phyloP scores from a whole-genome alignment of 768 basidiomycete genomes.

The Neoboletus brunneissimus region DNA sequence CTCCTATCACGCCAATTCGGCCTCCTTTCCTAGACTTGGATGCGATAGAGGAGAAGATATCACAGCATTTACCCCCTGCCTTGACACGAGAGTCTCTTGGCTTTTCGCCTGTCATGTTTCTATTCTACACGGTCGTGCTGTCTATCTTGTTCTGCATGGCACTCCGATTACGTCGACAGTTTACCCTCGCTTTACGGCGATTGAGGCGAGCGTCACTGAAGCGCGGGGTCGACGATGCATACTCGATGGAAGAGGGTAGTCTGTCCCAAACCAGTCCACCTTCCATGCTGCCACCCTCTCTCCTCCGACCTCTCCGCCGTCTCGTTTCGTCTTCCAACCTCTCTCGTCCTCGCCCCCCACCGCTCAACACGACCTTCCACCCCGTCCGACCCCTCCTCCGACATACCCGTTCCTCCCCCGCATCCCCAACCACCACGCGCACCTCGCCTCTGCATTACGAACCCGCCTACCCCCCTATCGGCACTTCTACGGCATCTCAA shows the following conservation, averaged over 20 bases:
- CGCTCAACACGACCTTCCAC: constrained; percentile 14
- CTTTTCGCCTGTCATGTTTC: constrained; percentile 64
- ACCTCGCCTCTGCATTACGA: constrained; percentile 17
- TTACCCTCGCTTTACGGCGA: constrained; percentile 44
- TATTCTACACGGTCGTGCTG: constrained; percentile 51
- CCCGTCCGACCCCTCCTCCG: constrained; percentile 15
- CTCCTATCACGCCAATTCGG: constrained; percentile 59
- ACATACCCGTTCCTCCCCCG: constrained; percentile 22
- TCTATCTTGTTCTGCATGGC: constrained; percentile 42
- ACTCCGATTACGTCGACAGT: constrained; percentile 57
- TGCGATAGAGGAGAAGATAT: constrained; percentile 59
- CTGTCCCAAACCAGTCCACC: constrained; percentile 12
- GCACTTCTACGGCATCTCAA: constrained; percentile 34
- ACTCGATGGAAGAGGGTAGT: constrained; percentile 49
- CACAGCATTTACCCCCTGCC: constrained; percentile 63
- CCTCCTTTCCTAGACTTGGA: constrained; percentile 59
- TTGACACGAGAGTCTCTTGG: constrained; percentile 65
- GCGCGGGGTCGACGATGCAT: constrained; percentile 23
- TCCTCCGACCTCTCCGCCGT: constrained; percentile 30
- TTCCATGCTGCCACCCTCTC: constrained; percentile 21
- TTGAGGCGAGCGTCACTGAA: constrained; percentile 44
- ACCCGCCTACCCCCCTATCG: constrained; percentile 21
- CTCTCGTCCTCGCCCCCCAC: constrained; percentile 24
- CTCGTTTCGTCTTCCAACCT: constrained; percentile 20
- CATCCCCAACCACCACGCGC: constrained; percentile 11